Evolutionary conservation across 306 rosid genomes (phyloP).

Genomic region (Alnus glutinosa): DNA sequence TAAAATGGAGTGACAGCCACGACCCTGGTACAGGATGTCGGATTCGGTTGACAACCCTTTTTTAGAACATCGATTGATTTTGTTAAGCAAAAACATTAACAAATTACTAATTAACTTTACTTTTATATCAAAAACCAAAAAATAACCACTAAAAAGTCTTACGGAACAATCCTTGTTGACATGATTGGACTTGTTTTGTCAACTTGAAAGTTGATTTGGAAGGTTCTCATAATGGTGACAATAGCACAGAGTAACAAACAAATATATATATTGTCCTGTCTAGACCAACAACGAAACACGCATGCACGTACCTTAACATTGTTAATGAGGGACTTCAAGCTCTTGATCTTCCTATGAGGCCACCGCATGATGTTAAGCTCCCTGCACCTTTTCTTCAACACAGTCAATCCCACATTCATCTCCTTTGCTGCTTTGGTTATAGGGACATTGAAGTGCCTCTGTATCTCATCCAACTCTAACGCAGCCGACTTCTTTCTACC

Average conservation of each 20-base stretch:
- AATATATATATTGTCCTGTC: neutral
- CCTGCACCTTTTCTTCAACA: constrained; percentile 76
- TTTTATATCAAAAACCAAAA: too few relatives aligned
- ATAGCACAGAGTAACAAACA: neutral
- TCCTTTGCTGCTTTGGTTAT: constrained; percentile 65
- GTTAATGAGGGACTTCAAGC: constrained; percentile 61
- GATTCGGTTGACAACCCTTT: too few relatives aligned
- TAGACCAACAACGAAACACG: neutral
- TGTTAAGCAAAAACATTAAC: too few relatives aligned
- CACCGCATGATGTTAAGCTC: constrained; percentile 75
- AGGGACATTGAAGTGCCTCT: constrained; percentile 58
- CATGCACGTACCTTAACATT: constrained; percentile 53
- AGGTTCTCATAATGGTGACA: neutral
- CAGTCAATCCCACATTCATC: constrained; percentile 69
- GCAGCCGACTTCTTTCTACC: constrained; percentile 2
- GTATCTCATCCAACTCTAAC: constrained; percentile 46
- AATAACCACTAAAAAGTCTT: too few relatives aligned
- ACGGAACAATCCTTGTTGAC: neutral
- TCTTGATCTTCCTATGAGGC: constrained; percentile 86
- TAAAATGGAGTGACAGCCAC: neutral
- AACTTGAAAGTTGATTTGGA: neutral
- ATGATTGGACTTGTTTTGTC: neutral
- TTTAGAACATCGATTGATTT: too few relatives aligned
- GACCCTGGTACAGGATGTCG: neutral
- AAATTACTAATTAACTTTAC: too few relatives aligned